phyloP scores from a whole-genome alignment of 2,329 filamentous ascomycete genomes.

The Venturia carpophila region DNA sequence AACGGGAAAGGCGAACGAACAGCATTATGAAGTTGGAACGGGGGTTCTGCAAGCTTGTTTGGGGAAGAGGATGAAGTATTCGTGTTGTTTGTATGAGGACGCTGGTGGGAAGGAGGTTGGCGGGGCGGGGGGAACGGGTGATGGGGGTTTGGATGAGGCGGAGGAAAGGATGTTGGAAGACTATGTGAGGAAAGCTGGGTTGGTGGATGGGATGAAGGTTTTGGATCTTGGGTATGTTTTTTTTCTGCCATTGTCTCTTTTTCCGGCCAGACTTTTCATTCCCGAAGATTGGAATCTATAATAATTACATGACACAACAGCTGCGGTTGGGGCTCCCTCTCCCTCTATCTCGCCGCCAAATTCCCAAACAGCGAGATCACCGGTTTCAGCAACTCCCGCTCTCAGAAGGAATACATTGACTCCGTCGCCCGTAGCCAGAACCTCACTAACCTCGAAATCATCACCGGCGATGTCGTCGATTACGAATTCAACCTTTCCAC shows the following conservation, averaged over 20 bases:
- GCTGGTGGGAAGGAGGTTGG: constrained; percentile 50
- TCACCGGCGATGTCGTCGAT: constrained; percentile 59
- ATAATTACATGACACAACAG: constrained; percentile 30
- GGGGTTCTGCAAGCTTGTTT: constrained; percentile 54
- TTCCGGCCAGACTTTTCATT: background rate
- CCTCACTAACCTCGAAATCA: constrained; percentile 53
- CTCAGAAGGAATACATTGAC: constrained; percentile 62
- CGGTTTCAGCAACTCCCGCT: constrained; percentile 62
- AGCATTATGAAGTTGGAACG: constrained; percentile 67
- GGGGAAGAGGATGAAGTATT: constrained; percentile 66
- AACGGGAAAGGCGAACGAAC: constrained; percentile 52
- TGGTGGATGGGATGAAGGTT: constrained; percentile 53
- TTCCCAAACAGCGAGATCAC: constrained; percentile 55
- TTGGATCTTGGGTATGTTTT: constrained; percentile 51
- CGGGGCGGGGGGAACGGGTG: constrained; percentile 59
- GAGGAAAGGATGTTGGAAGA: constrained; percentile 58
- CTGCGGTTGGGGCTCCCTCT: constrained; percentile 61
- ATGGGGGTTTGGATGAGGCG: constrained; percentile 53
- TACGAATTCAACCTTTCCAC: constrained; percentile 52
- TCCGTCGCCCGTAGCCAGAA: constrained; percentile 47
- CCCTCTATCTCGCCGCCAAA: constrained; percentile 57
- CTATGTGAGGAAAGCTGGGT: constrained; percentile 53
- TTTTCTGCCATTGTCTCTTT: constrained; percentile 19
- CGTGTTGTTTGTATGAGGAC: constrained; percentile 56
- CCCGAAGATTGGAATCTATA: background rate